A percentile compares a stretch with the other conserved stretches of the same genome.
These are phyloP conservation scores for Pythium periplocum DNA, from an alignment of 352 stramenopile species.

Conservation along the genomic window DNA sequence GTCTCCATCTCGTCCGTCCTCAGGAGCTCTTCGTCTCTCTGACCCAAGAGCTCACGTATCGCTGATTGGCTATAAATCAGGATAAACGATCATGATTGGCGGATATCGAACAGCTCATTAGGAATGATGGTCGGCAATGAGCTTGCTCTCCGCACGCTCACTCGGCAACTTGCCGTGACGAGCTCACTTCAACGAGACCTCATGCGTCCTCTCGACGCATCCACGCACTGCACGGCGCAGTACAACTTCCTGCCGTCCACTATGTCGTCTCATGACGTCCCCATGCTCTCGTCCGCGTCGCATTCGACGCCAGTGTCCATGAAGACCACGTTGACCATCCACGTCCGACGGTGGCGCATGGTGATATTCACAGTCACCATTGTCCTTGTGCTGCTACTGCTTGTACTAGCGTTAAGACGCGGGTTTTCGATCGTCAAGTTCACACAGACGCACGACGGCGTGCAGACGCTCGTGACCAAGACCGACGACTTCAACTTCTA, in stretches of 20 bases:
- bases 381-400: slow-evolving; percentile 1
- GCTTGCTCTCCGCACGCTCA: too few relatives aligned
- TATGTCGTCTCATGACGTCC: not conserved
- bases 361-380: slow-evolving; percentile 1
- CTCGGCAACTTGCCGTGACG: too few relatives aligned
- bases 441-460: not conserved
- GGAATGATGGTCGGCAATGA: too few relatives aligned
- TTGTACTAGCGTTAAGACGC: not conserved
- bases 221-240: slow-evolving; percentile 4
- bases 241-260: slow-evolving; percentile 14
- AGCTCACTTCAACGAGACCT: too few relatives aligned
- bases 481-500: slow-evolving; percentile 45
- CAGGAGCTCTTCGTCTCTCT: too few relatives aligned
- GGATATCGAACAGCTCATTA: too few relatives aligned
- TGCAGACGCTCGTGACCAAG: not conserved
- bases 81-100: too few relatives aligned
- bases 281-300: slow-evolving; percentile 1
- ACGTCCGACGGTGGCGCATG: slow-evolving; percentile 11
- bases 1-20: slow-evolving; percentile 12
- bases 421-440: slow-evolving; percentile 2
- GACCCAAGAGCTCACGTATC: too few relatives aligned
- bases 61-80: too few relatives aligned
- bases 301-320: slow-evolving; percentile 5
- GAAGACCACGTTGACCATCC: slow-evolving; percentile 12
- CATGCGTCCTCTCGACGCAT: not conserved